Base-by-base conservation (phyloP, 306 rosid species). In the Lotus japonicus region DNA sequence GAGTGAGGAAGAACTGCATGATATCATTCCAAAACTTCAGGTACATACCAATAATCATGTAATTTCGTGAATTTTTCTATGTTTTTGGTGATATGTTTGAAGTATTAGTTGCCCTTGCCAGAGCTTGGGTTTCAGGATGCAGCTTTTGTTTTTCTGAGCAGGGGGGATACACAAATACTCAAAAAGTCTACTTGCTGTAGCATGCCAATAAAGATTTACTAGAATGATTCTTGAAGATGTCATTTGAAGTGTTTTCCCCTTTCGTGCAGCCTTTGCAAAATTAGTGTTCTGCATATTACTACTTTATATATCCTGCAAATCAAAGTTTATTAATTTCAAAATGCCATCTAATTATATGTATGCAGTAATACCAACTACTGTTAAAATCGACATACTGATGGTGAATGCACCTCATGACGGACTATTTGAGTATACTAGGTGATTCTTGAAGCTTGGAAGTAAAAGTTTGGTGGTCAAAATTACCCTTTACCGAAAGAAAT, bases 1-100 rank as follows among this genome's bases (percentile, higher is more conserved):
- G 81, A 88, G 80, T 58, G 88, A 83, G 68, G 77, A 87, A 78
- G 88, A 94, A 64, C 71, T 90, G 81, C 75, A 7, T 15, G 64
- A 76, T 72, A 71, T 88, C 76, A 86, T 94, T 69, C 99, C 97
- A 46, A 84, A 87, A 61, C 79, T 94, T 74, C 97, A 90, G 99
- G 99, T 90, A 55, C 46, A 14, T 71, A 46, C 60, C 23, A 21
- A 35, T 28, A 45, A 56, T 59, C 62, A 80, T 58, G 45, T 55
- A 65, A 6, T 68, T 65, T 13, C 58, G 51, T 67, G 18, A 11
- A 28, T 14, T 36, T 76, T 43, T 49, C 41, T 5, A 61, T 46
- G 5, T 72, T 76, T 69, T 52, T 16, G 17, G 35, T 5, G 33
- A 12, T 11, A 14, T 49, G 33, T 59, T 48, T 48, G 26, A 44